These are phyloP conservation scores for Candida qinlingensis DNA, from an alignment of 805 yeast species.

Conservation along the genomic window DNA sequence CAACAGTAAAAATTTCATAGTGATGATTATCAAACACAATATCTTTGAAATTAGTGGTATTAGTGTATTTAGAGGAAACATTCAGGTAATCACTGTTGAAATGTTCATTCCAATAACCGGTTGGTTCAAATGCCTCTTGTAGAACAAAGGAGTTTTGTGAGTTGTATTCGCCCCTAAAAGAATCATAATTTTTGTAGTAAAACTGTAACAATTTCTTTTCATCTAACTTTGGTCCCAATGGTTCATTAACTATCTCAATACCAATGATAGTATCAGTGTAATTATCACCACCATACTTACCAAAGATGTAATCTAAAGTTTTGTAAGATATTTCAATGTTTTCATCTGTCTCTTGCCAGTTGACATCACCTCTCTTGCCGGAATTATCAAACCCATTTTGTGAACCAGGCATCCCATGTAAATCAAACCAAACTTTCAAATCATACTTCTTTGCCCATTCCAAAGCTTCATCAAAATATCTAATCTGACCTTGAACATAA, in stretches of 20 bases:
- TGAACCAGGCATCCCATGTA: constrained; percentile 81
- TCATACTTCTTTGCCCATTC: constrained; percentile 60
- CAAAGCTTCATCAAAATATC: constrained; percentile 57
- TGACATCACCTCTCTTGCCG: constrained; percentile 48
- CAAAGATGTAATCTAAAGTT: constrained; percentile 44
- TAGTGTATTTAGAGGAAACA: constrained; percentile 16
- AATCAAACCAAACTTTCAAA: constrained; percentile 66
- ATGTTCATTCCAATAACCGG: constrained; percentile 51
- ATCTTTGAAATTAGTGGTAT: constrained; percentile 37
- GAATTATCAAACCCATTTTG: constrained; percentile 86
- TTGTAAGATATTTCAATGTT: constrained; percentile 45
- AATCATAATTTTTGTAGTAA: constrained; percentile 28
- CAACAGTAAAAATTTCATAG: constrained; percentile 76
- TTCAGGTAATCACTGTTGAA: constrained; percentile 29
- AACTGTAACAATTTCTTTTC: constrained; percentile 29
- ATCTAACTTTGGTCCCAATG: constrained; percentile 49
- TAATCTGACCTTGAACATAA: constrained; percentile 60
- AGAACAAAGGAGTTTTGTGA: constrained; percentile 41
- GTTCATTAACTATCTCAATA: constrained; percentile 68
- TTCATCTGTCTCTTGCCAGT: constrained; percentile 36
- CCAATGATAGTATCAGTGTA: constrained; percentile 60
- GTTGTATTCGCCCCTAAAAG: constrained; percentile 19
- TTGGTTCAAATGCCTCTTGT: constrained; percentile 60
- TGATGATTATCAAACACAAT: constrained; percentile 85
- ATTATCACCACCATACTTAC: constrained; percentile 43